Base-by-base conservation (phyloP, 768 basidiomycete genomes). In the Trametes cingulata region DNA sequence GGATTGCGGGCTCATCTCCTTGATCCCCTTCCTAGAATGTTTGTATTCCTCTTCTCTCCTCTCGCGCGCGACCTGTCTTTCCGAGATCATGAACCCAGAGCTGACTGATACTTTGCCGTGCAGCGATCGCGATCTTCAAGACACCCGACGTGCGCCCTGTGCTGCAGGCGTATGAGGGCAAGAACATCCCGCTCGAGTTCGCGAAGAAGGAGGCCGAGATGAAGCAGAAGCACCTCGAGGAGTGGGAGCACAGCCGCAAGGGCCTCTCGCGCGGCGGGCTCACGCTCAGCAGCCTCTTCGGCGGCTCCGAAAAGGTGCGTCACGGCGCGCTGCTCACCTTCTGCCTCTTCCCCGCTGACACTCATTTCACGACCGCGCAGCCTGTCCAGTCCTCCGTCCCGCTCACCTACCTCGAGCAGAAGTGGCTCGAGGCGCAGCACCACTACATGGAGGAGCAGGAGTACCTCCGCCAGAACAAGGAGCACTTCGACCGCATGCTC, bases 1-100 rank as follows among this genome's bases (percentile, higher is more conserved):
- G 73, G 86, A 87, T 71, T 84, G 78, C 63, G 93, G 91, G 0
- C 84, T 98, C 40, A 73, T 98, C 19, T 88, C 87, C n/a, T 82
- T 98, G 81, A 95, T 99, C 65, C 96, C 96, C 0, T 98, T 98
- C 86, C 82, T 99, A 4, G 97, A 98, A 78, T 94, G 94, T 80
- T 68, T 54, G 81, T 76, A 33, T n/a, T n/a, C 25, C 17, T 14
- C n/a, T 15, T 33, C 13, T 6, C n/a, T 33, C 47, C 20, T 36
- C 46, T 20, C 27, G 6, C 19, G 25, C 25, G 10, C 29, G n/a
- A n/a, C 29, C 6, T 33, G 29, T 10, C 29, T 10, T 33, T 33
- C 29, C 29, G 29, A 33, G 29, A 5, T 4, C 10, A 10, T 5
- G 29, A 33, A 33, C 29, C 29, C 9, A 12, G 15, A 13, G 35